phyloP scores from a whole-genome alignment of 148 eudicot species.

The Tetragonia tetragonoides region DNA sequence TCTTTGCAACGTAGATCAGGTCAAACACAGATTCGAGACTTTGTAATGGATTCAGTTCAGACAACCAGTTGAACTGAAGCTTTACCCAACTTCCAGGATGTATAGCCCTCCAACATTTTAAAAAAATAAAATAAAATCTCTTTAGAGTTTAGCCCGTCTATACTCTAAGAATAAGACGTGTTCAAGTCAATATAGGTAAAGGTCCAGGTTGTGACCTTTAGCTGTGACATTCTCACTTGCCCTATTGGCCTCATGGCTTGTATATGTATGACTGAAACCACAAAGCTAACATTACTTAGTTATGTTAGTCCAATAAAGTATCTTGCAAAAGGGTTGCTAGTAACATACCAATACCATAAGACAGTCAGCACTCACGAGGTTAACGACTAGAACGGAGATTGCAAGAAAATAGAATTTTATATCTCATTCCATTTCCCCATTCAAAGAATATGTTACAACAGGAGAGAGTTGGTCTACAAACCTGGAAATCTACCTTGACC shows the following conservation, averaged over 20 bases:
- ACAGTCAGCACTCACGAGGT: background rate
- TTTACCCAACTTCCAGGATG: background rate
- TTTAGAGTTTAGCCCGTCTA: background rate
- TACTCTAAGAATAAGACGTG: background rate
- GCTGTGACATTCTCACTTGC: slow-evolving; percentile 1
- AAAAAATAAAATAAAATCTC: background rate
- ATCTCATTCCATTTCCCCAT: slow-evolving; percentile 26
- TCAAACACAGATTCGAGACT: background rate
- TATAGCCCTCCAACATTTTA: slow-evolving; percentile 5
- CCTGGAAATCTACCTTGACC: slow-evolving; percentile 60
- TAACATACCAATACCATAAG: background rate
- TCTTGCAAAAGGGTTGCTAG: background rate
- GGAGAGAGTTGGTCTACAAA: slow-evolving; percentile 41
- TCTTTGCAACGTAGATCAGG: background rate
- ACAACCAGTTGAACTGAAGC: background rate
- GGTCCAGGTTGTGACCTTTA: slow-evolving; percentile 8
- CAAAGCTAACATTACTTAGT: background rate
- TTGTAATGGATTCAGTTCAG: background rate
- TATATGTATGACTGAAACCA: background rate
- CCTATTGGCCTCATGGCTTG: background rate
- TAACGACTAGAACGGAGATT: slow-evolving; percentile 8
- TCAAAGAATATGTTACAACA: slow-evolving; percentile 42
- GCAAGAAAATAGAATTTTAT: slow-evolving; percentile 4
- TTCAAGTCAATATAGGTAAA: background rate
- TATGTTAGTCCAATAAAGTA: background rate